Percentiles rank a stretch among this genome's conserved stretches.
phyloP scores from a whole-genome alignment of 2,329 filamentous ascomycete species.

The Botrytis fragariae region DNA sequence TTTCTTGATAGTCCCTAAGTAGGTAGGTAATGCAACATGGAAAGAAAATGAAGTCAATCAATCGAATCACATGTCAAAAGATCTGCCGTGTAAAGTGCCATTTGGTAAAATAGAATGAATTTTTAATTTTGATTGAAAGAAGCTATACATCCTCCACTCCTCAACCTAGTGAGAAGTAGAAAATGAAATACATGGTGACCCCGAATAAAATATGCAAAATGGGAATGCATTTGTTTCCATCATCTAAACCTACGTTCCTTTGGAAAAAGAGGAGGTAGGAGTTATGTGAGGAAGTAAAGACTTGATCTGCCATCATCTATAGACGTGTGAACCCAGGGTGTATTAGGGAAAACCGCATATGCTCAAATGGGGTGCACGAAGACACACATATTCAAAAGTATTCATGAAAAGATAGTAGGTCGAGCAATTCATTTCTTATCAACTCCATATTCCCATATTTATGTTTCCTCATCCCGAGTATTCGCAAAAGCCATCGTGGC shows the following conservation, averaged over 20 bases:
- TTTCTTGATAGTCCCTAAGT: background rate
- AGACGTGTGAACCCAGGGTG: slow-evolving; percentile 38
- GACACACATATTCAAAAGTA: slow-evolving; percentile 8
- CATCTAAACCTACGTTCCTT: slow-evolving; percentile 31
- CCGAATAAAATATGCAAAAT: background rate
- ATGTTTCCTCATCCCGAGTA: background rate
- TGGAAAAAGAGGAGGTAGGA: slow-evolving; percentile 25
- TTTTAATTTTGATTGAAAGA: background rate
- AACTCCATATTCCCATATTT: background rate
- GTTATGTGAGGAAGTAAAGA: slow-evolving; percentile 31
- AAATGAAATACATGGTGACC: background rate
- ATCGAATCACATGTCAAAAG: background rate
- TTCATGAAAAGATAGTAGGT: slow-evolving; percentile 10
- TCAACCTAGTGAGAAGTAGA: slow-evolving; percentile 3
- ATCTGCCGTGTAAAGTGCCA: background rate
- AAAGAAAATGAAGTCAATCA: background rate
- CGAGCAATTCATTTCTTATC: slow-evolving; percentile 18
- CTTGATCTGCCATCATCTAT: slow-evolving; percentile 39
- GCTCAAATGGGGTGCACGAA: slow-evolving; percentile 36
- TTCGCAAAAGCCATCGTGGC: background rate
- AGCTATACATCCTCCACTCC: background rate
- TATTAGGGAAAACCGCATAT: slow-evolving; percentile 39
- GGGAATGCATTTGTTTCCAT: slow-evolving; percentile 18
- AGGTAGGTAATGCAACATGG: background rate
- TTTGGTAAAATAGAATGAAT: background rate